Conservation (phyloP, 2,329 filamentous ascomycete genomes). For the Metarhizium guizhouense region DNA sequence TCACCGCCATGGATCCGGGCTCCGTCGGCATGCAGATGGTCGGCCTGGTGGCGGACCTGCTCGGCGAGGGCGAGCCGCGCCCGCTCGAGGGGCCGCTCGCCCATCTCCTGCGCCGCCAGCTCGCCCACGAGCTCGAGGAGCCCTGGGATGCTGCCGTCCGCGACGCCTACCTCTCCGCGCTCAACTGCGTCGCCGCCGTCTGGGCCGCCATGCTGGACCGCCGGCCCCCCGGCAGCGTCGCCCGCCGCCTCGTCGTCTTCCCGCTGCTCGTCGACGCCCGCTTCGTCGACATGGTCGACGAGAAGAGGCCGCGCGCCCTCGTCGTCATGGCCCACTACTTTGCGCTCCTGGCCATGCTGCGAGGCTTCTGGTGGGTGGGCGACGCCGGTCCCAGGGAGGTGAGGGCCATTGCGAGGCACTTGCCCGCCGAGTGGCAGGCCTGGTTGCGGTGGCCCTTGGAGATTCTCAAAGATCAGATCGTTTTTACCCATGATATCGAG, state of each 20-base stretch:
- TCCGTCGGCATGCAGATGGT: constrained; percentile 7
- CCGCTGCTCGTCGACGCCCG: constrained; percentile 11
- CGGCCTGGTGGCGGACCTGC: constrained; percentile 5
- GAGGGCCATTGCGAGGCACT: constrained; percentile 7
- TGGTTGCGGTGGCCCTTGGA: background rate
- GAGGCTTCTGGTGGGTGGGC: constrained; percentile 12
- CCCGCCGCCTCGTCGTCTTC: constrained; percentile 11
- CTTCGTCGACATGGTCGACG: constrained; percentile 12
- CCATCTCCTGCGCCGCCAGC: constrained; percentile 8
- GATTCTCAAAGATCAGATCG: background rate
- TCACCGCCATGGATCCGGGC: constrained; percentile 4
- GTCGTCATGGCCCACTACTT: constrained; percentile 15
- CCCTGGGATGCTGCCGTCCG: constrained; percentile 8
- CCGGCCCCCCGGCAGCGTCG: constrained; percentile 1
- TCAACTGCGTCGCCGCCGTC: constrained; percentile 12
- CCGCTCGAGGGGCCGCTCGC: constrained; percentile 1
- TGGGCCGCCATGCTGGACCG: constrained; percentile 9
- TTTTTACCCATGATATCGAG: constrained; percentile 1
- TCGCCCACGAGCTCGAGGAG: constrained; percentile 8
- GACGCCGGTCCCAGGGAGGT: constrained; percentile 11
- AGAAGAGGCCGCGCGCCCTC: constrained; percentile 13
- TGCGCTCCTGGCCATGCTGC: constrained; percentile 9
- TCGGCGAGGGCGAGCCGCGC: constrained; percentile 5
- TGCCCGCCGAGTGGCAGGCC: constrained; percentile 7
- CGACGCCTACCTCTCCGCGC: constrained; percentile 11